Evolutionary conservation across 2,329 filamentous ascomycete species (phyloP).

Genomic region (Teratosphaeria destructans): DNA sequence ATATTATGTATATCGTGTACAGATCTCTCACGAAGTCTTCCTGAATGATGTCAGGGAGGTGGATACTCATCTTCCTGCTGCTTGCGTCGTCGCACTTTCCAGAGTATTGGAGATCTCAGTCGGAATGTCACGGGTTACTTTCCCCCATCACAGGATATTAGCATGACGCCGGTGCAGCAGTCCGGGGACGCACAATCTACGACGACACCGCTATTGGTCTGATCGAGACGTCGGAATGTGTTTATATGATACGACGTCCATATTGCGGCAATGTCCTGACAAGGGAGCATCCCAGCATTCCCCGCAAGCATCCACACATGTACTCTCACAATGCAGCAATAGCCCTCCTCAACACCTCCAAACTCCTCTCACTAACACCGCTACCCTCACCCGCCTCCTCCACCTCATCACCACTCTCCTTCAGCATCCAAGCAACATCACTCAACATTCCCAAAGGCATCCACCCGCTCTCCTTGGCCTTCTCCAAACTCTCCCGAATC

Average conservation of each 20-base stretch:
- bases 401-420: slow-evolving; percentile 34
- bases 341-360: slow-evolving; percentile 48
- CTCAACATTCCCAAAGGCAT: slow-evolving; percentile 79
- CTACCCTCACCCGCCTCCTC: slow-evolving; percentile 34
- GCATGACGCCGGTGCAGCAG: too few species aligned
- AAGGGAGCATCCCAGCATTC: neutral
- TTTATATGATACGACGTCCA: neutral
- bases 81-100: too few species aligned
- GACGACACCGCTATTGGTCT: too few species aligned
- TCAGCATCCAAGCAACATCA: slow-evolving; percentile 70
- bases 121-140: too few species aligned
- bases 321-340: slow-evolving; percentile 41
- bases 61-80: too few species aligned
- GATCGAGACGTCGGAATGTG: too few species aligned
- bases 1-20: neutral
- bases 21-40: neutral
- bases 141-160: too few species aligned
- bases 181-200: too few species aligned
- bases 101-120: too few species aligned
- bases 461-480: slow-evolving; percentile 59
- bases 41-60: too few species aligned
- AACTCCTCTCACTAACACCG: slow-evolving; percentile 38
- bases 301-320: neutral
- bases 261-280: neutral
- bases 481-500: slow-evolving; percentile 78